Conservation (phyloP, 306 rosid species). For the Prunus kanzakura region DNA sequence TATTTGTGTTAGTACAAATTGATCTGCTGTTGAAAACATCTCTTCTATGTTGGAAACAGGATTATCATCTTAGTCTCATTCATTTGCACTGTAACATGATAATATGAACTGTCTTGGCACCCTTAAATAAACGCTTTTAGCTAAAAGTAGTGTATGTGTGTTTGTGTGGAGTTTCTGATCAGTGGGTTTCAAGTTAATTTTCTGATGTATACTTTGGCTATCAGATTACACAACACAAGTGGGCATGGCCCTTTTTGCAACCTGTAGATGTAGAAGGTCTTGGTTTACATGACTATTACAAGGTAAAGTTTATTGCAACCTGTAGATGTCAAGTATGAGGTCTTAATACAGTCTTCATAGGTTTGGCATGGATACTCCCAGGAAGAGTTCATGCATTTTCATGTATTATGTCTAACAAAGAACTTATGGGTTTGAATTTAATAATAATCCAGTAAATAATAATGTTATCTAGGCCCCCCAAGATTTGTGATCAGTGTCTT, state of each 20-base stretch:
- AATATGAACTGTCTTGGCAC: neutral
- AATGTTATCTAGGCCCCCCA: no score
- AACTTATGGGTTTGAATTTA: no score
- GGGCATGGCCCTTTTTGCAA: slow-evolving; percentile 94
- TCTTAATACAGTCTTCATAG: neutral
- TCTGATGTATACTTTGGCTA: slow-evolving; percentile 19
- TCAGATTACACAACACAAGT: slow-evolving; percentile 88
- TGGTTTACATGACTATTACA: slow-evolving; percentile 76
- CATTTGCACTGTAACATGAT: neutral
- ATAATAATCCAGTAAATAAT: no score
- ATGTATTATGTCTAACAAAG: neutral
- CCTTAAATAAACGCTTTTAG: neutral
- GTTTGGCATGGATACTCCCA: neutral
- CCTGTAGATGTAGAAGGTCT: slow-evolving; percentile 95
- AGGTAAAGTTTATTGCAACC: slow-evolving; percentile 44
- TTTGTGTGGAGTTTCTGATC: neutral
- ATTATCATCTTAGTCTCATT: neutral
- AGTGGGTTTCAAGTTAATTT: neutral
- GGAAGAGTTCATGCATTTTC: neutral
- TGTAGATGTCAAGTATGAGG: neutral
- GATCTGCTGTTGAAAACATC: neutral
- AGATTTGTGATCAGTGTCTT: no score
- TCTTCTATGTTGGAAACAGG: neutral
- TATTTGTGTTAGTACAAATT: neutral
- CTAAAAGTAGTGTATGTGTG: neutral